These are phyloP conservation scores for Taphrina pruni DNA, from an alignment of 1,139 yeast genomes.

Conservation along the genomic window DNA sequence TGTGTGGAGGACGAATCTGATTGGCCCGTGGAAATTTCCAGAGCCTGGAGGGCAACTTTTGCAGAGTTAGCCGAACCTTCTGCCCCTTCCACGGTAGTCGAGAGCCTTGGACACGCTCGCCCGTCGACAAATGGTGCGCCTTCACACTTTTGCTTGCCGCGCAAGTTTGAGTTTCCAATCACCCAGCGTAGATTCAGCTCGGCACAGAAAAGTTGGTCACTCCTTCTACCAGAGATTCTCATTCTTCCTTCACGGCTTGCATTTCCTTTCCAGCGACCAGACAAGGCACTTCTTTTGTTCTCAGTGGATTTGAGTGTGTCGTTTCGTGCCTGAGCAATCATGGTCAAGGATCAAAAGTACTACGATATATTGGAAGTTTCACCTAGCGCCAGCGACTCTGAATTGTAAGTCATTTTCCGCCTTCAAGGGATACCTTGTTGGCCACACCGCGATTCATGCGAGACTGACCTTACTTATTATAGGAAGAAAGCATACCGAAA, in stretches of 20 bases:
- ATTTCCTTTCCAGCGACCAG: background rate
- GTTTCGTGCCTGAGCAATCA: constrained; percentile 10
- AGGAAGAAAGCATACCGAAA: constrained; percentile 56
- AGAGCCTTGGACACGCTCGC: too few species aligned
- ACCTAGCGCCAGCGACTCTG: constrained; percentile 24
- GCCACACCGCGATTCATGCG: background rate
- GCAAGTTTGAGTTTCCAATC: background rate
- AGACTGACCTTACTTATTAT: background rate
- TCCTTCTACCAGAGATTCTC: background rate
- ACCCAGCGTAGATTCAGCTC: background rate
- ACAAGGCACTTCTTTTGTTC: background rate
- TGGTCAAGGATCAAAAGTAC: constrained; percentile 22
- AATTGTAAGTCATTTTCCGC: constrained; percentile 3
- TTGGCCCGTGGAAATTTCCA: constrained; percentile 31
- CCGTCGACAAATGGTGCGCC: too few species aligned
- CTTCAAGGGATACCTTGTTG: constrained; percentile 2
- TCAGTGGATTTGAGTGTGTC: background rate
- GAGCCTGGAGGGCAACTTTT: background rate
- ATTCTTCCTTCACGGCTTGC: too few species aligned
- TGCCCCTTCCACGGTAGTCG: too few species aligned
- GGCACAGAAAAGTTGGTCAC: constrained; percentile 10
- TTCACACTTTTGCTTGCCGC: background rate
- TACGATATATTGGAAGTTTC: constrained; percentile 20
- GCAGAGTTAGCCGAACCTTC: constrained; percentile 6
- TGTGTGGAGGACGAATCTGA: background rate